Evolutionary conservation across 345 rosid species (phyloP).

Genomic region (Syzygium aromaticum): DNA sequence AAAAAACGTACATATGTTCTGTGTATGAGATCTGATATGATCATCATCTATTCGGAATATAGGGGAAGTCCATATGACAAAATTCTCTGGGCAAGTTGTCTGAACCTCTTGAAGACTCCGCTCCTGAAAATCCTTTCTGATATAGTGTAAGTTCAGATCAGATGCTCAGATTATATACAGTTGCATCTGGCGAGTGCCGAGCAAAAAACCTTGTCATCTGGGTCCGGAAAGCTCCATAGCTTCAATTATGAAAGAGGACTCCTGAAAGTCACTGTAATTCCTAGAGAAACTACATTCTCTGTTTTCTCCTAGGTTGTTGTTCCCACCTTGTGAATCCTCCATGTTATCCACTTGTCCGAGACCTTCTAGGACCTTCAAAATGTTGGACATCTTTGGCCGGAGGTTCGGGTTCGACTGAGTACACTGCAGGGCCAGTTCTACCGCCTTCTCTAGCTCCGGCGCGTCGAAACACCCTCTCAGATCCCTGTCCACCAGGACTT

Average conservation of each 20-base stretch:
- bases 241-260: constrained; percentile 79
- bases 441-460: constrained; percentile 55
- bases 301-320: constrained; percentile 21
- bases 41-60: neutral
- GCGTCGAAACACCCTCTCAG: constrained; percentile 65
- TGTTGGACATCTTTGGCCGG: constrained; percentile 78
- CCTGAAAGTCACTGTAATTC: constrained; percentile 42
- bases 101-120: neutral
- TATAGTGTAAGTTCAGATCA: neutral
- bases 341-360: constrained; percentile 39
- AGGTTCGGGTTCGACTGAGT: constrained; percentile 59
- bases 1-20: neutral
- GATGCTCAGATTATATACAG: constrained; percentile 14
- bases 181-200: neutral
- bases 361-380: constrained; percentile 61
- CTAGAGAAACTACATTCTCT: constrained; percentile 48
- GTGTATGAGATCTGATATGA: neutral
- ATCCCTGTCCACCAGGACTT: constrained; percentile 66
- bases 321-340: constrained; percentile 37
- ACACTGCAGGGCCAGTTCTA: constrained; percentile 67
- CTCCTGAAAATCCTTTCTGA: neutral
- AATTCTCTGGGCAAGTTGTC: neutral
- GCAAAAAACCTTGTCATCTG: constrained; percentile 22
- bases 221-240: constrained; percentile 99
- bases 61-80: neutral